Percentiles rank a stretch among this genome's conserved stretches.
phyloP scores from a whole-genome alignment of 1,139 yeast genomes.

The Pichia sp. region DNA sequence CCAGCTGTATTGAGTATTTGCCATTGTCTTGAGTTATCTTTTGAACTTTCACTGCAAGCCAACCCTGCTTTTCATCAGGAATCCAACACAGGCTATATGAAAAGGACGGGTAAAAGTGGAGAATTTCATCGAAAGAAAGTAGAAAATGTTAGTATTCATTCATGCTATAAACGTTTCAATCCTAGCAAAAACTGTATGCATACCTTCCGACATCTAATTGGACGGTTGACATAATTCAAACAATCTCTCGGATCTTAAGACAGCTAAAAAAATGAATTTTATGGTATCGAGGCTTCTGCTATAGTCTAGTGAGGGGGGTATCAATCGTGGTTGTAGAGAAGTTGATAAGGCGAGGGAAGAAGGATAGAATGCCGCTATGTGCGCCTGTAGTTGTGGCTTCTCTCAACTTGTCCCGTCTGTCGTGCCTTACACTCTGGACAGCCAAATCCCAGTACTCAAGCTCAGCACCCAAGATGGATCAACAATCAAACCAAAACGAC shows the following conservation, averaged over 20 bases:
- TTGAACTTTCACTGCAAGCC: slow-evolving; percentile 84
- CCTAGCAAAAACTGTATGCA: neutral
- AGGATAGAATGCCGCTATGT: neutral
- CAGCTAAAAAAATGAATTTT: neutral
- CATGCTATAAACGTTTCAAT: neutral
- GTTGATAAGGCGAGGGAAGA: neutral
- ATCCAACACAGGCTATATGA: slow-evolving; percentile 79
- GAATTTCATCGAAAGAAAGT: neutral
- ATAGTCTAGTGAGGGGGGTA: neutral
- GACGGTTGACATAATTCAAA: slow-evolving; percentile 10
- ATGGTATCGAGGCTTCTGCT: neutral
- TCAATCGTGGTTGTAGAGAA: neutral
- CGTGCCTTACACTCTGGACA: neutral
- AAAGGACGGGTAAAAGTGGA: neutral
- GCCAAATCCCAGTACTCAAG: neutral
- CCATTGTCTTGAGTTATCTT: slow-evolving; percentile 48
- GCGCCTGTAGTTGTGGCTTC: neutral
- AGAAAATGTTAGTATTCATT: neutral
- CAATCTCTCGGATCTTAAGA: neutral
- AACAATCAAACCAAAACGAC: neutral
- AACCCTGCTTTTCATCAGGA: slow-evolving; percentile 81
- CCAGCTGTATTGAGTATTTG: slow-evolving; percentile 55
- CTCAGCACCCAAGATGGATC: neutral
- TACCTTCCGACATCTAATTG: slow-evolving; percentile 17
- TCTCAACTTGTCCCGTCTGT: neutral